Percentiles rank a stretch among this genome's conserved stretches.
Evolutionary conservation across 2,329 filamentous ascomycete species (phyloP).

Genomic region (Fusarium falciforme): DNA sequence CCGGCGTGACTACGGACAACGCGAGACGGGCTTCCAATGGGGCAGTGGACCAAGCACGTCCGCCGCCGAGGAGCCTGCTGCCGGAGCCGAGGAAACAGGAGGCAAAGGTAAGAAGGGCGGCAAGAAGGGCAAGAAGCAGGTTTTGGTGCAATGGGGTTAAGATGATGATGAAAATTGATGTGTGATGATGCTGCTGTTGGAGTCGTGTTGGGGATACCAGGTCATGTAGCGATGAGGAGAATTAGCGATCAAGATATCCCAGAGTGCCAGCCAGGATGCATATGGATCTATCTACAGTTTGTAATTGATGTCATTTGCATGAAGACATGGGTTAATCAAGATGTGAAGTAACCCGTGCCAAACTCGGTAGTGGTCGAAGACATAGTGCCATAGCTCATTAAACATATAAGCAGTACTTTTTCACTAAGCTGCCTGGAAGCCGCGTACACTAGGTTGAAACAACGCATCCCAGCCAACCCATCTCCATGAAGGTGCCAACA

Average conservation of each 20-base stretch:
- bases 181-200: not conserved
- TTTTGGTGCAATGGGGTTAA: slow-evolving; percentile 71
- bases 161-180: not conserved
- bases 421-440: not conserved
- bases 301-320: not conserved
- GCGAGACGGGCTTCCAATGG: slow-evolving; percentile 67
- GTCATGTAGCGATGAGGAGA: not conserved
- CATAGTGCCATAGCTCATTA: not conserved
- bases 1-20: slow-evolving; percentile 62
- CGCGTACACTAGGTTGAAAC: not conserved
- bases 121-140: slow-evolving; percentile 70
- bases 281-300: not conserved
- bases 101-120: slow-evolving; percentile 66
- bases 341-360: not conserved
- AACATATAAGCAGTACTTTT: not conserved
- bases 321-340: not conserved
- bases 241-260: not conserved
- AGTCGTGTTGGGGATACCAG: not conserved
- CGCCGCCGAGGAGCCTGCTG: slow-evolving; percentile 41
- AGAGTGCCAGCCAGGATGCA: not conserved
- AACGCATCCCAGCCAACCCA: not conserved
- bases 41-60: slow-evolving; percentile 48
- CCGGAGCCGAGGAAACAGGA: slow-evolving; percentile 44
- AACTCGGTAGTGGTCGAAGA: no score
- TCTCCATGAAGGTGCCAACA: not conserved